Conservation (phyloP, 2,329 filamentous ascomycete species). For the Fusarium sp. region DNA sequence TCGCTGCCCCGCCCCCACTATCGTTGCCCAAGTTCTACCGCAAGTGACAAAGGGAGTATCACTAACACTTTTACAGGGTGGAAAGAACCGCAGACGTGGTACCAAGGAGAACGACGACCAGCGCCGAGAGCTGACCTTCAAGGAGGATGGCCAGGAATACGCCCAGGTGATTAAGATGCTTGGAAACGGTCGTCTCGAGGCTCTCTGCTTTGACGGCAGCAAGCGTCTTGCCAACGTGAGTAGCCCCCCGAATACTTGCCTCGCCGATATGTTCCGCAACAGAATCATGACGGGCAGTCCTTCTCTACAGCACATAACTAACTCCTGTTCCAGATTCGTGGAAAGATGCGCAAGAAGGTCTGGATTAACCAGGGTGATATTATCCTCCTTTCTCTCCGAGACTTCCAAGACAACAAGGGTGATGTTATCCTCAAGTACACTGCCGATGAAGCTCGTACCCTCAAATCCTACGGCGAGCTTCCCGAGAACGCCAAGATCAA, state of each 20-base stretch:
- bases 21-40: conserved; percentile 30
- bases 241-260: conserved; percentile 15
- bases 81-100: conserved; percentile 97
- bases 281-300: background rate
- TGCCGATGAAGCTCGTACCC: conserved; percentile 91
- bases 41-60: conserved; percentile 6
- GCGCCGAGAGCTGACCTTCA: conserved; percentile 98
- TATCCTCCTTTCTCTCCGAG: conserved; percentile 85
- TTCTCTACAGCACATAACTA: conserved; percentile 59
- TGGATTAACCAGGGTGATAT: conserved; percentile 99
- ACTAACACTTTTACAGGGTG: conserved; percentile 71
- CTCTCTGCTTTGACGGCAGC: conserved; percentile 89
- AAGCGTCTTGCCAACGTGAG: conserved; percentile 57
- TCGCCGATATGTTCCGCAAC: conserved; percentile 3
- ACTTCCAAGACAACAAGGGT: conserved; percentile 95
- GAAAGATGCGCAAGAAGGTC: conserved; percentile 99
- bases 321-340: conserved; percentile 70
- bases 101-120: conserved; percentile 99
- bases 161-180: conserved; percentile 82
- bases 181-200: conserved; percentile 92
- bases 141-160: conserved; percentile 90
- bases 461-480: conserved; percentile 97
- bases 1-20: conserved; percentile 48
- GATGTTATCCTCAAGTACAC: conserved; percentile 98
- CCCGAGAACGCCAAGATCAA: conserved; percentile 99